Percentiles rank a stretch among this genome's conserved stretches.
Conservation (phyloP, 2,329 filamentous ascomycete species). For the Pezicula radicicola region DNA sequence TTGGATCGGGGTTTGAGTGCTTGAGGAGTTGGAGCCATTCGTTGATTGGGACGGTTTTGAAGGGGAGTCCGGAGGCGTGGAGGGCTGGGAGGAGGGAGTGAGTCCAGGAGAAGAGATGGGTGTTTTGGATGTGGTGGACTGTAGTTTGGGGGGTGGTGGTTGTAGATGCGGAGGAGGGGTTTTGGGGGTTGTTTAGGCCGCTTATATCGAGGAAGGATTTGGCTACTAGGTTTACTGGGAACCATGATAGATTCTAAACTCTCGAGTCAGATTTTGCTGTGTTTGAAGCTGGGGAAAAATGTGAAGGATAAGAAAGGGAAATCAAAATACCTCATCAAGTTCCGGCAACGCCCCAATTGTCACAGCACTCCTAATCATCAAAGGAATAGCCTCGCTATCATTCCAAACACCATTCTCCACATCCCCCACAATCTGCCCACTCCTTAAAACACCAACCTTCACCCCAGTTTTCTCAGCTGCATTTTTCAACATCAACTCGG, state of each 20-base stretch:
- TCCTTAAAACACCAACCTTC: constrained; percentile 34
- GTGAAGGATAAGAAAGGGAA: constrained; percentile 14
- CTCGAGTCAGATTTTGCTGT: background rate
- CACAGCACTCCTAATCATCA: constrained; percentile 44
- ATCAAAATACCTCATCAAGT: constrained; percentile 35
- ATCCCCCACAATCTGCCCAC: constrained; percentile 51
- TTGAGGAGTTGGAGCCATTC: constrained; percentile 44
- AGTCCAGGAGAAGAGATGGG: constrained; percentile 43
- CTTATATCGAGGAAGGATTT: constrained; percentile 36
- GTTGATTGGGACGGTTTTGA: constrained; percentile 35
- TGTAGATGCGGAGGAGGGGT: background rate
- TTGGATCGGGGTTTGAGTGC: constrained; percentile 43
- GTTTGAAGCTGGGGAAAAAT: no score
- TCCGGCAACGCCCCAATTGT: constrained; percentile 42
- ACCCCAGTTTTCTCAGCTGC: constrained; percentile 31
- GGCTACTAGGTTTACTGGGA: constrained; percentile 44
- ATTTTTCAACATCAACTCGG: constrained; percentile 39
- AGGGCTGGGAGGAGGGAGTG: constrained; percentile 49
- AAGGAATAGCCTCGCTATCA: constrained; percentile 46
- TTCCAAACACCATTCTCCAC: constrained; percentile 47
- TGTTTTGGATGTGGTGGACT: constrained; percentile 53
- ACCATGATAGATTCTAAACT: constrained; percentile 34
- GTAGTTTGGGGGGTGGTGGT: constrained; percentile 11
- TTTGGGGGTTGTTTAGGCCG: constrained; percentile 13
- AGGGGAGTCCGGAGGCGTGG: constrained; percentile 39